A percentile compares a stretch with the other conserved stretches of the same genome.
Evolutionary conservation across 2,329 filamentous ascomycete species (phyloP).

Genomic region (Xylariaceae sp.): DNA sequence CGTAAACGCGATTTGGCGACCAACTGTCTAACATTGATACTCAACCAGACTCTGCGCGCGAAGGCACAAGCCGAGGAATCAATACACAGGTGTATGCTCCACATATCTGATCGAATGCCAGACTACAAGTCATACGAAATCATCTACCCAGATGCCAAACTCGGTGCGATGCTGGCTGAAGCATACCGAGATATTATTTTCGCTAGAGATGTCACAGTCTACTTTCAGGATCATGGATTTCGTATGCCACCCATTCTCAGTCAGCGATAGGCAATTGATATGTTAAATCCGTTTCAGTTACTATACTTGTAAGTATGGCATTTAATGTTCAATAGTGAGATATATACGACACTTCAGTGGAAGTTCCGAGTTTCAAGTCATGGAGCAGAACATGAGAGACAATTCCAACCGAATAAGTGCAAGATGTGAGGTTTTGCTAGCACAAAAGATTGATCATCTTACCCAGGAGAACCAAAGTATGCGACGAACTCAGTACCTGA

Average conservation of each 20-base stretch:
- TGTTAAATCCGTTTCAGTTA: neutral
- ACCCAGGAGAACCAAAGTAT: slow-evolving; percentile 2
- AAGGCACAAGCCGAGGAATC: slow-evolving; percentile 3
- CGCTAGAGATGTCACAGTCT: slow-evolving; percentile 2
- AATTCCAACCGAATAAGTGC: slow-evolving; percentile 6
- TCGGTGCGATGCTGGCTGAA: slow-evolving; percentile 3
- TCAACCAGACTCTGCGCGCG: neutral
- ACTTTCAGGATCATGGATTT: slow-evolving; percentile 1
- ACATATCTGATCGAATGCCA: slow-evolving; percentile 6
- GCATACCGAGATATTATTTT: slow-evolving; percentile 1
- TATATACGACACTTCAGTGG: slow-evolving; percentile 2
- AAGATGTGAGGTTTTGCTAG: slow-evolving; percentile 5
- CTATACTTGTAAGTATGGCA: neutral
- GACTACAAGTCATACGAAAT: slow-evolving; percentile 1
- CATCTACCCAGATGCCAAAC: slow-evolving; percentile 2
- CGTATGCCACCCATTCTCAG: neutral
- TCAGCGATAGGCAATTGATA: neutral
- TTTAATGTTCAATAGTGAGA: slow-evolving; percentile 1
- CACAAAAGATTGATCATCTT: slow-evolving; percentile 4
- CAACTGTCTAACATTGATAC: neutral
- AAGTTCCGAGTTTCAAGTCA: neutral
- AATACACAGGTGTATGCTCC: slow-evolving; percentile 2
- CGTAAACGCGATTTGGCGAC: neutral
- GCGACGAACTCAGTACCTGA: neutral
- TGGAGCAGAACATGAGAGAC: slow-evolving; percentile 1